Conservation (phyloP, 2,329 filamentous ascomycete genomes). For the Alternaria sp. region DNA sequence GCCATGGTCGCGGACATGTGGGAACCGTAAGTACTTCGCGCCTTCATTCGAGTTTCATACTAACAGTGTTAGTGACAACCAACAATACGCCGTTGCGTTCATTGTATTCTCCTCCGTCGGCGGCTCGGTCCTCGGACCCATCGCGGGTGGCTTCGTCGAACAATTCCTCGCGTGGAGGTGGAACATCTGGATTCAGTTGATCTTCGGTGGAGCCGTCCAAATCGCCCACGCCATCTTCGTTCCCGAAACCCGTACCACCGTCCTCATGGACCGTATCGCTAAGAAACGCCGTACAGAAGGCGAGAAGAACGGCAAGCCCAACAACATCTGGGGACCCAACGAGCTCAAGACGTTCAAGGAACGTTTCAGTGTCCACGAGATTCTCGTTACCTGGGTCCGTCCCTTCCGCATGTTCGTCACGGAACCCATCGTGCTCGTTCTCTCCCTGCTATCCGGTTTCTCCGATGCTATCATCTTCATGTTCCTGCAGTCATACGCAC, state of each 20-base stretch:
- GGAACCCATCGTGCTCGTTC: conserved; percentile 74
- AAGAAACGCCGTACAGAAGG: conserved; percentile 72
- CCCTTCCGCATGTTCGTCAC: conserved; percentile 78
- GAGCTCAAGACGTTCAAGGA: conserved; percentile 61
- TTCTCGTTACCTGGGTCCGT: conserved; percentile 58
- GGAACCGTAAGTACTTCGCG: conserved; percentile 45
- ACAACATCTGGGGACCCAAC: conserved; percentile 74
- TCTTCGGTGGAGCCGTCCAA: conserved; percentile 76
- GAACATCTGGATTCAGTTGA: conserved; percentile 86
- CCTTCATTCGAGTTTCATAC: neutral
- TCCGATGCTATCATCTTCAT: conserved; percentile 80
- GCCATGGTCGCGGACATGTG: conserved; percentile 69
- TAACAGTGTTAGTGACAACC: conserved; percentile 46
- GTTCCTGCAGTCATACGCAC: conserved; percentile 73
- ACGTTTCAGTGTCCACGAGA: conserved; percentile 48
- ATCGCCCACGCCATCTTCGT: conserved; percentile 71
- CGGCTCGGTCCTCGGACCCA: conserved; percentile 76
- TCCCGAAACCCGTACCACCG: conserved; percentile 77
- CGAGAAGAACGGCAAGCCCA: conserved; percentile 62
- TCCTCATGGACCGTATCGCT: conserved; percentile 80
- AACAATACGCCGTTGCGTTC: conserved; percentile 71
- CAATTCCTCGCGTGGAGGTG: conserved; percentile 74
- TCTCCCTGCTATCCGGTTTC: conserved; percentile 77
- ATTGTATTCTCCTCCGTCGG: conserved; percentile 81
- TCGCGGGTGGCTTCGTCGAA: conserved; percentile 79